These are phyloP conservation scores for Spergularia azorica DNA, from an alignment of 179 eudicot genomes.

Conservation along the genomic window DNA sequence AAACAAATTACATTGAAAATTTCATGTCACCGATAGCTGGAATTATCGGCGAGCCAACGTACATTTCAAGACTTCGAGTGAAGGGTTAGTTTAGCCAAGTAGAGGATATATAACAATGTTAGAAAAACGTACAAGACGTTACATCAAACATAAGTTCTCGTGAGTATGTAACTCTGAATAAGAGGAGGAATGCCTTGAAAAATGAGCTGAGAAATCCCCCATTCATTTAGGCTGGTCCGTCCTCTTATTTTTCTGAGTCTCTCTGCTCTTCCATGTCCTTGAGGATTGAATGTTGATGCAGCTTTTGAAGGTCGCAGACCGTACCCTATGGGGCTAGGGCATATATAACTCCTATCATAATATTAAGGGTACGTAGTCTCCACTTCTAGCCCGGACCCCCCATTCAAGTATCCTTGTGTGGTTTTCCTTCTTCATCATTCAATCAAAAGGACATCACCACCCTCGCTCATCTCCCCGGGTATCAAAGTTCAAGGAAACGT, in stretches of 20 bases:
- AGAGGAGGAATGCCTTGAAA: constrained; percentile 19
- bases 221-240: not conserved
- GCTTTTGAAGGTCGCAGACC: not conserved
- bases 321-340: not conserved
- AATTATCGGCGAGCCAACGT: too few relatives aligned
- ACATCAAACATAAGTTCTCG: not conserved
- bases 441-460: too few relatives aligned
- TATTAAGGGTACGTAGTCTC: not conserved
- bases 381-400: not conserved
- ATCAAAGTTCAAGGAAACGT: too few relatives aligned
- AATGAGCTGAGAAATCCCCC: not conserved
- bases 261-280: not conserved
- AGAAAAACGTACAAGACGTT: too few relatives aligned
- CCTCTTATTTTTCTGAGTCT: not conserved
- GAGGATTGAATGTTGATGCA: not conserved
- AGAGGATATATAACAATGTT: too few relatives aligned
- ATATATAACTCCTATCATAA: not conserved
- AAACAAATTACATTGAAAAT: too few relatives aligned
- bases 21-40: too few relatives aligned
- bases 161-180: constrained; percentile 11
- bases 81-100: too few relatives aligned
- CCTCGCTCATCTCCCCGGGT: too few relatives aligned
- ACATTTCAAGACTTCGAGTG: too few relatives aligned
- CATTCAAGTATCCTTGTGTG: too few relatives aligned
- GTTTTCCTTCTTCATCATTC: too few relatives aligned